Conservation (phyloP, 306 rosid genomes). For the Glycine soja region DNA sequence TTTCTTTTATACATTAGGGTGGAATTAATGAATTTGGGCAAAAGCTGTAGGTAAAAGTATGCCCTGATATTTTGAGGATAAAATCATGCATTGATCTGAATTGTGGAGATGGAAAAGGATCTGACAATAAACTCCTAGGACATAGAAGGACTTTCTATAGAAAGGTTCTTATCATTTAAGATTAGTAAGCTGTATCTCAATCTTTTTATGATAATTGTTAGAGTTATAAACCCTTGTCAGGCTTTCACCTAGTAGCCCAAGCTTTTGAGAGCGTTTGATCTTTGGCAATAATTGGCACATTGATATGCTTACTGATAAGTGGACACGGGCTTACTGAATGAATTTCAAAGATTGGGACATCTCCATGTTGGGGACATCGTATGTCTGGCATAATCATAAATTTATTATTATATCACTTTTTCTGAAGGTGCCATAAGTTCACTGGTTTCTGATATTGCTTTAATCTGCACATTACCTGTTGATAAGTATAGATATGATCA, state of each 20-base stretch:
- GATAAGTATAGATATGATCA: background rate
- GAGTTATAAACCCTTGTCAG: background rate
- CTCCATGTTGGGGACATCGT: background rate
- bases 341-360: background rate
- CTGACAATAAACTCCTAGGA: background rate
- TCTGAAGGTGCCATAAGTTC: background rate
- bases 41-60: background rate
- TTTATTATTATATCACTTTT: background rate
- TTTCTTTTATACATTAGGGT: background rate
- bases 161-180: background rate
- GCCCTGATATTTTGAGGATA: background rate
- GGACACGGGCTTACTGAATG: background rate
- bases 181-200: background rate
- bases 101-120: background rate
- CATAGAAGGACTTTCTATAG: background rate
- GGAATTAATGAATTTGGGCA: slow-evolving; percentile 3
- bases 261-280: background rate
- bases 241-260: background rate
- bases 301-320: background rate
- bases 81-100: background rate
- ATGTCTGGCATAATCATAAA: slow-evolving; percentile 3
- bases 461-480: background rate
- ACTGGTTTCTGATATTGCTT: background rate
- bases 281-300: background rate
- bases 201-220: slow-evolving; percentile 4